phyloP scores from a whole-genome alignment of 768 basidiomycete genomes.

The Agaricus sinodeliciosus region DNA sequence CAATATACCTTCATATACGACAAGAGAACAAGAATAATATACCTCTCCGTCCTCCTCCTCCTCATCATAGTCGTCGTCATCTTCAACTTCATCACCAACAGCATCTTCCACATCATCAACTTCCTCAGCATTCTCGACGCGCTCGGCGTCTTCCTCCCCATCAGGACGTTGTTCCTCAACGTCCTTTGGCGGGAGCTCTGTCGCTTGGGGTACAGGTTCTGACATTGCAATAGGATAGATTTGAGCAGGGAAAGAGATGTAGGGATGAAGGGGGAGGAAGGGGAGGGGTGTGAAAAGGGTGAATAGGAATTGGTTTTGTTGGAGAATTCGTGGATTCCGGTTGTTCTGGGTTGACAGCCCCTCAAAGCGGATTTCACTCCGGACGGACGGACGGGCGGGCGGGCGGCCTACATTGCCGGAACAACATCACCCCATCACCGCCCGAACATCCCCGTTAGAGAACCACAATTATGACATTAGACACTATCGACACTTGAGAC shows the following conservation, averaged over 20 bases:
- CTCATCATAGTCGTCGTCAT: conserved; percentile 5
- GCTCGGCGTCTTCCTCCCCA: conserved; percentile 1
- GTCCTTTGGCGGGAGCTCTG: not conserved
- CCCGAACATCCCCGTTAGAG: not conserved
- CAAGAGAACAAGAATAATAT: not conserved
- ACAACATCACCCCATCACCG: not conserved
- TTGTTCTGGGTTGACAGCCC: conserved; percentile 4
- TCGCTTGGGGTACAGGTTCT: not conserved
- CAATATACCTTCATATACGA: not conserved
- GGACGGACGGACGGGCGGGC: conserved; percentile 4
- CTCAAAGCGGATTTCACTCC: conserved; percentile 1
- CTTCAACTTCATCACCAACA: not conserved
- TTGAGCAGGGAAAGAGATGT: not conserved
- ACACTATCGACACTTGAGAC: not conserved
- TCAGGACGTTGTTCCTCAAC: not conserved
- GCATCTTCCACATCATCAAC: not conserved
- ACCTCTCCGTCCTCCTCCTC: conserved; percentile 8
- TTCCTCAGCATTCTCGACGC: conserved; percentile 1
- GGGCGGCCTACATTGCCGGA: not conserved
- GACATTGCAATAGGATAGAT: conserved; percentile 1
- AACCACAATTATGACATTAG: not conserved
- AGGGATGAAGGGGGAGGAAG: not conserved
- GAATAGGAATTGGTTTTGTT: conserved; percentile 4
- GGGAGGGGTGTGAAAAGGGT: conserved; percentile 3
- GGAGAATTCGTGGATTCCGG: conserved; percentile 7